Conservation (phyloP, 805 yeast species). For the Kluyveromyces wickerhamii region DNA sequence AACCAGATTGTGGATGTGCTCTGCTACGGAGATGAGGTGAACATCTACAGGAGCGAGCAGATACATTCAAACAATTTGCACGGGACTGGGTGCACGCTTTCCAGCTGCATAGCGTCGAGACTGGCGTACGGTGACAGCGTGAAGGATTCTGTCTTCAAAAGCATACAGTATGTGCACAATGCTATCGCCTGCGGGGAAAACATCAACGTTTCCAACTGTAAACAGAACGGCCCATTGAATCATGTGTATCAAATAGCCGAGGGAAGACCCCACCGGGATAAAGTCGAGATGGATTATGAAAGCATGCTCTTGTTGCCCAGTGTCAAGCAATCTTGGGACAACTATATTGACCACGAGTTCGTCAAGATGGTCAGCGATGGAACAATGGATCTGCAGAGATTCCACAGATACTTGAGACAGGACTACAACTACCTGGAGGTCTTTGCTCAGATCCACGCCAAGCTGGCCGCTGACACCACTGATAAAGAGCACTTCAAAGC, state of each 20-base stretch:
- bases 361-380: constrained; percentile 46
- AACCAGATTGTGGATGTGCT: constrained; percentile 45
- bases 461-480: constrained; percentile 55
- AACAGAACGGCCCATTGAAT: constrained; percentile 69
- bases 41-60: constrained; percentile 41
- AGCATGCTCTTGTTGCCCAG: constrained; percentile 49
- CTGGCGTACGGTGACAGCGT: constrained; percentile 49
- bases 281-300: constrained; percentile 32
- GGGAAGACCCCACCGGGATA: constrained; percentile 23
- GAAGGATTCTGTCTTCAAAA: constrained; percentile 42
- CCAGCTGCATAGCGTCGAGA: constrained; percentile 73
- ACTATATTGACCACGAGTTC: constrained; percentile 56
- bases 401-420: constrained; percentile 44
- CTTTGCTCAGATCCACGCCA: constrained; percentile 54
- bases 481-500: constrained; percentile 45
- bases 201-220: constrained; percentile 29
- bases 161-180: constrained; percentile 58
- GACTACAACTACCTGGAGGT: constrained; percentile 65
- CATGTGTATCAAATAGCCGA: constrained; percentile 41
- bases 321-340: constrained; percentile 48
- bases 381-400: constrained; percentile 40
- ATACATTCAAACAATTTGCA: constrained; percentile 53
- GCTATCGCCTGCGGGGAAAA: constrained; percentile 45
- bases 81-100: constrained; percentile 87
- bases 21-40: constrained; percentile 32